These are phyloP conservation scores for Crinitomyces ghanaensis DNA, from an alignment of 805 yeast genomes.

Conservation along the genomic window DNA sequence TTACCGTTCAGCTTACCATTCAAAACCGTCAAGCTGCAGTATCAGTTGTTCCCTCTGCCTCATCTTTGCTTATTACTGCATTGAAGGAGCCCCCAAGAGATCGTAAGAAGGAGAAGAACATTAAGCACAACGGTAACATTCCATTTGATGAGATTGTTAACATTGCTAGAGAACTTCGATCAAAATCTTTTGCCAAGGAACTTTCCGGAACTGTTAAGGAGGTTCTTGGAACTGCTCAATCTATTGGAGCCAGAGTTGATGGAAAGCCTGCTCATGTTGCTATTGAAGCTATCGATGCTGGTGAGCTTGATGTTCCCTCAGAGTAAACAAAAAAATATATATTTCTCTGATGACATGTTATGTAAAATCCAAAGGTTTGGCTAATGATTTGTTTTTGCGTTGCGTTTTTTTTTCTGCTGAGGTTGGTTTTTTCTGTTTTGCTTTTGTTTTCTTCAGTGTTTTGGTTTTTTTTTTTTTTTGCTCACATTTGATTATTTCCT, in stretches of 20 bases:
- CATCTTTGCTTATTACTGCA: constrained; percentile 97
- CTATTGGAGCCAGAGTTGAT: constrained; percentile 98
- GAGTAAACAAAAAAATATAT: constrained; percentile 5
- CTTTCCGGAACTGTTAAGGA: constrained; percentile 96
- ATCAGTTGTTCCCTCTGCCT: constrained; percentile 98
- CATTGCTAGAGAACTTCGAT: constrained; percentile 95
- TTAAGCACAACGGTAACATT: constrained; percentile 98
- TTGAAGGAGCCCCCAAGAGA: constrained; percentile 99
- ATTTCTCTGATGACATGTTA: constrained; percentile 7
- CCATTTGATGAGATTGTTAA: constrained; percentile 93
- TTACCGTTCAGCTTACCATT: constrained; percentile 95
- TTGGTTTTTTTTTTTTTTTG: constrained; percentile 1
- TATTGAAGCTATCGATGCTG: constrained; percentile 96
- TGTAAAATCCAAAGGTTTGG: constrained; percentile 3
- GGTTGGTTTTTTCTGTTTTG: constrained; percentile 1
- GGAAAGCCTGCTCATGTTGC: constrained; percentile 99
- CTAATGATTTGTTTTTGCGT: constrained; percentile 19
- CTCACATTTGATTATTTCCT: constrained; percentile 44
- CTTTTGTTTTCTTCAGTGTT: neutral
- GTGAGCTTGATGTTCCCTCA: constrained; percentile 66
- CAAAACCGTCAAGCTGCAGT: constrained; percentile 99
- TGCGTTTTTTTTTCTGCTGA: neutral
- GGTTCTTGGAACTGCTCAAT: constrained; percentile 99
- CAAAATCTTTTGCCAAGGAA: constrained; percentile 95
- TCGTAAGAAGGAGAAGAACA: constrained; percentile 99